Evolutionary conservation across 768 basidiomycete genomes (phyloP).

Genomic region (Xerocomellus dryophilus): DNA sequence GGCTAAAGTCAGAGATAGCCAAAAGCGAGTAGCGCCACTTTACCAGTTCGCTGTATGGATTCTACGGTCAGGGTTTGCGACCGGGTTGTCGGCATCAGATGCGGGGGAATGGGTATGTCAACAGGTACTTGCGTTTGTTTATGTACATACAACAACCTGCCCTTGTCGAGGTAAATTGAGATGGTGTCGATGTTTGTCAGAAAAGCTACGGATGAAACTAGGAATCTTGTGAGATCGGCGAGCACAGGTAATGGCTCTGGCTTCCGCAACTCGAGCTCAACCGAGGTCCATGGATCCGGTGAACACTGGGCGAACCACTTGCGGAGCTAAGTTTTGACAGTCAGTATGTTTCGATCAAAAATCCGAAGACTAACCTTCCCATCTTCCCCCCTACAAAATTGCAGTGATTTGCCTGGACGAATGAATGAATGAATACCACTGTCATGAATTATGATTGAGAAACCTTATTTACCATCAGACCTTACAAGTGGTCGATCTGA

Average conservation of each 20-base stretch:
- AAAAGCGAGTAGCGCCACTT: not conserved
- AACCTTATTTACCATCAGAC: slow-evolving; percentile 4
- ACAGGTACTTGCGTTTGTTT: not conserved
- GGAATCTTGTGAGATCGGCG: slow-evolving; percentile 7
- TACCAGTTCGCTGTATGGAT: slow-evolving; percentile 8
- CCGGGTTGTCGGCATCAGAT: not conserved
- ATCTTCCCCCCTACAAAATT: slow-evolving; percentile 6
- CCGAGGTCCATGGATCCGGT: not conserved
- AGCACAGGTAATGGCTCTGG: slow-evolving; percentile 6
- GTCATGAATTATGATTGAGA: not conserved
- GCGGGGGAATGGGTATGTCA: not conserved
- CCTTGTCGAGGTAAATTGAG: not conserved
- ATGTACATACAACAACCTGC: not conserved
- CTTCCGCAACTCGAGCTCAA: slow-evolving; percentile 8
- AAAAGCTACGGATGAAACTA: slow-evolving; percentile 13
- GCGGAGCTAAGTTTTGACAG: slow-evolving; percentile 3
- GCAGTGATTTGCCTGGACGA: slow-evolving; percentile 12
- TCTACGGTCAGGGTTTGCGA: not conserved
- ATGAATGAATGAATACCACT: not conserved
- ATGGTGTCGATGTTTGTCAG: slow-evolving; percentile 1
- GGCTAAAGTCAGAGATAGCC: not conserved
- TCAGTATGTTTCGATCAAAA: not conserved
- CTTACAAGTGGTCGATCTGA: slow-evolving; percentile 12
- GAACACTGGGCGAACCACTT: not conserved
- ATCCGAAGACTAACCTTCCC: slow-evolving; percentile 2